A percentile compares a stretch with the other conserved stretches of the same genome.
Conservation (phyloP, 148 eudicot species). For the Rhododendron molle region DNA sequence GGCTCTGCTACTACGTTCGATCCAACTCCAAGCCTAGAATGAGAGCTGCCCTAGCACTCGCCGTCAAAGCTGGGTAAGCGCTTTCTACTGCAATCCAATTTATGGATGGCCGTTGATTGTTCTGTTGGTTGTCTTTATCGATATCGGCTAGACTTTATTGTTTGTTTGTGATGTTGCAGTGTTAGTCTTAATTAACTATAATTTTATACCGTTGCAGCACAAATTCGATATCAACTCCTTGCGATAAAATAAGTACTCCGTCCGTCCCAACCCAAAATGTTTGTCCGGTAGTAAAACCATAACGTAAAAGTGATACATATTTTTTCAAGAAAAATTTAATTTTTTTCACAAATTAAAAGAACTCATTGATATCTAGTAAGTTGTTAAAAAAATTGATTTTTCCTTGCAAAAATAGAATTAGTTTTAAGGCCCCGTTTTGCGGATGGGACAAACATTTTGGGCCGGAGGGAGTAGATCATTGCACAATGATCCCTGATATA, state of each 20-base stretch:
- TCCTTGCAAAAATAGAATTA: no score
- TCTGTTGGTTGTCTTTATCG: background rate
- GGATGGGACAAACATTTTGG: background rate
- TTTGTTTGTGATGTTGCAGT: no score
- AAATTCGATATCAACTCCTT: background rate
- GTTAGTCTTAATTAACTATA: background rate
- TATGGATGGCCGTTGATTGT: background rate
- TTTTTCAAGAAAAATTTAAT: no score
- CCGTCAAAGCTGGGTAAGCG: background rate
- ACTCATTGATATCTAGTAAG: background rate
- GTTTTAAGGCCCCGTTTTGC: no score
- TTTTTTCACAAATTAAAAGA: no score
- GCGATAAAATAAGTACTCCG: background rate
- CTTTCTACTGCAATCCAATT: background rate
- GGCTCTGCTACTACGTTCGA: slow-evolving; percentile 75
- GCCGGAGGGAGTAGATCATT: background rate
- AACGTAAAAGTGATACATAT: no score
- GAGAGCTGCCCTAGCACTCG: slow-evolving; percentile 94
- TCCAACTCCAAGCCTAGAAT: slow-evolving; percentile 77
- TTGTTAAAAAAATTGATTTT: background rate
- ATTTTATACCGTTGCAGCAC: background rate
- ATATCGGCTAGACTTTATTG: background rate
- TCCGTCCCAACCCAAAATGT: no score
- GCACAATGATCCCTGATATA: background rate
- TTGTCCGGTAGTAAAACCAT: no score